Base-by-base conservation (phyloP, 805 yeast genomes). In the Saccharomycopsis synnaedendra region DNA sequence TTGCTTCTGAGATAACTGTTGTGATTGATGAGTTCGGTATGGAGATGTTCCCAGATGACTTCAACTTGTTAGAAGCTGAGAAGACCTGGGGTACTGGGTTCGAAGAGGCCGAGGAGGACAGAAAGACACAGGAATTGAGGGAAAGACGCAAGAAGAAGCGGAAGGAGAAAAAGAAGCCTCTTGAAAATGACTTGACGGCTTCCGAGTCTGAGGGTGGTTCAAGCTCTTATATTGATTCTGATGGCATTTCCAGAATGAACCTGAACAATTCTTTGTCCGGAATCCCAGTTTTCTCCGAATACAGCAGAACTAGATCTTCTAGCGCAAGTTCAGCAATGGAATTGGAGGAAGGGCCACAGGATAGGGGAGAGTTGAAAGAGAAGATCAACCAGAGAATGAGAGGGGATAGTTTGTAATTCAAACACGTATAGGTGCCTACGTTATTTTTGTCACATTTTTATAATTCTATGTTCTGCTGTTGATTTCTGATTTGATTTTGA, bases 11-110 rank as follows among this genome's bases (percentile, higher is more conserved):
- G 49, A 80, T 93, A 44, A 87, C 96, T 0, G 82, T 77, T 43
- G 66, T 82, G 29, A 86, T 93, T 45, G 87, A 90, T 60, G 78
- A 76, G 41, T 73, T 82, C 50, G 98, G 97, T 0, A 95, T 96
- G 4, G 74, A 76, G 55, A 70, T 90, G 41, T 90, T 80, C 70
- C 95, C 96, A 5, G 95, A 90, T 63, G 53, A 51, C 32, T 85
- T 89, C 63, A 81, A 82, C 11, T 35, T 51, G 19, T 44, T 51
- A 40, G 61, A 60, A 33, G 32, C 19, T 2, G 38, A 44, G 35
- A 44, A 47, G 28, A 4, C 19, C 3, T 41, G 46, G 9, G 45
- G 40, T 10, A 47, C 48, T 36, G 44, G 45, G 30, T 8, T 34
- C n/a, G 54, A 47, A 44, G 58, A 54, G 11, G 53, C 48, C 32